Base-by-base conservation (phyloP, 495 filamentous ascomycete species). In the Peziza echinospora region DNA sequence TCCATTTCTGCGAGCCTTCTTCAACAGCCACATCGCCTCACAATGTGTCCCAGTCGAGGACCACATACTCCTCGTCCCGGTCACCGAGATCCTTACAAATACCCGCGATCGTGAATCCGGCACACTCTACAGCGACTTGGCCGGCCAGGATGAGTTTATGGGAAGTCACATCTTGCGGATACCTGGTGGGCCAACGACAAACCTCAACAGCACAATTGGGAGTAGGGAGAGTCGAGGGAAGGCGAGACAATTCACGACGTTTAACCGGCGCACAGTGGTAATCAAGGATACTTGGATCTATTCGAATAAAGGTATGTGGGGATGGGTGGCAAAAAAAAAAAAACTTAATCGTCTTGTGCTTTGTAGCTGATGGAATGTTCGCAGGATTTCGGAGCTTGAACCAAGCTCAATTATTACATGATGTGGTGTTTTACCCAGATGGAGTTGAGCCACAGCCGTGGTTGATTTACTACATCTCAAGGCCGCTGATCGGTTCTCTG, bases 1-100 rank as follows among this genome's bases (percentile, higher is more conserved):
- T 66, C 89, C 91, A 60, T 94, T 93, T 64, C 73, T 99, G 59
- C 77, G 82, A 70, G 82, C 91, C 68, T 94, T 99, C 80, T 93
- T 93, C 72, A 82, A 84, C 68, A 94, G 83, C 71, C 73, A 82
- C 61, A 72, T 94, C 56, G 84, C 84, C 47, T 68, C 81, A 61
- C 91, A 94, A 76, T 96, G 91, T 70, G 72, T 78, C 56, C 89
- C 87, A 42, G 72, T 85, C 48, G 79, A 89, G 62, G 82, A 89
- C 61, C 82, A 97, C 71, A 81, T 99, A 52, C 75, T 99, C 22
- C 80, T 99, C 24, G 86, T 94, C 21, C 91, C 91, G 22, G 82
- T 81, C 22, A 93, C 85, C n/a, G 87, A 94, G 63, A 78, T 80
- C 49, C 73, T 99, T 53, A 75, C 84, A 59, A 80, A 78, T 57